These are phyloP conservation scores for Didymellaceae sp. DNA, from an alignment of 2,329 filamentous ascomycete genomes.

Conservation along the genomic window DNA sequence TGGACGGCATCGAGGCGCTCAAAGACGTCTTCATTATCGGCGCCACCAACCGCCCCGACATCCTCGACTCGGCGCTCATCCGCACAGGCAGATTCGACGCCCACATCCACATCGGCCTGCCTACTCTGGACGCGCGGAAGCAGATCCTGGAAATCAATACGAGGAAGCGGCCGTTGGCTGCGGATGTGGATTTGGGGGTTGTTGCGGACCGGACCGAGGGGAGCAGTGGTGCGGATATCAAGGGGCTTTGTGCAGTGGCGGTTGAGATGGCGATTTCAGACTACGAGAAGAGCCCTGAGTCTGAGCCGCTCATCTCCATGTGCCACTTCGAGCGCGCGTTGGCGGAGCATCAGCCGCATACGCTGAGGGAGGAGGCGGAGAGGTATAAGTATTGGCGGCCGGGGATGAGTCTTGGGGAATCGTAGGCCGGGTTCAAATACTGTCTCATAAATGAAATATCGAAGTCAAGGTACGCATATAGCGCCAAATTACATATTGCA, in stretches of 20 bases:
- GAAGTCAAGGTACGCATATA: no score
- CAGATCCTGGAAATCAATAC: conserved; percentile 78
- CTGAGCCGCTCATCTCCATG: conserved; percentile 48
- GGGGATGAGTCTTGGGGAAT: conserved; percentile 22
- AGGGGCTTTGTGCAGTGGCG: conserved; percentile 58
- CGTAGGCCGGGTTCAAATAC: no score
- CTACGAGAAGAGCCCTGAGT: conserved; percentile 29
- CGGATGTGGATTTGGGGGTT: conserved; percentile 69
- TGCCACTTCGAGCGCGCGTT: conserved; percentile 57
- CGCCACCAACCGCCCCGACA: conserved; percentile 88
- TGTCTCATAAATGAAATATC: no score
- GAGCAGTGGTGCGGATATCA: conserved; percentile 85
- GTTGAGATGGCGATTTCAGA: conserved; percentile 47
- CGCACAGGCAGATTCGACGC: conserved; percentile 86
- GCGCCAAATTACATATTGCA: no score
- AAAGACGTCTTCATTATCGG: conserved; percentile 86
- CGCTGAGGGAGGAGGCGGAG: conserved; percentile 52
- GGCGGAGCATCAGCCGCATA: conserved; percentile 50
- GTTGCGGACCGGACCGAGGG: conserved; percentile 73
- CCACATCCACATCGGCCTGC: conserved; percentile 84
- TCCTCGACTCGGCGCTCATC: conserved; percentile 83
- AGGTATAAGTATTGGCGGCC: conserved; percentile 52
- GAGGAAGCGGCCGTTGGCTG: conserved; percentile 63
- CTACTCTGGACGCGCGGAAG: conserved; percentile 72
- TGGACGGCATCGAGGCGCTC: conserved; percentile 90